These are phyloP conservation scores for Zygnema circumcarinatum DNA, from an alignment of 139 green algal genomes.

Conservation along the genomic window DNA sequence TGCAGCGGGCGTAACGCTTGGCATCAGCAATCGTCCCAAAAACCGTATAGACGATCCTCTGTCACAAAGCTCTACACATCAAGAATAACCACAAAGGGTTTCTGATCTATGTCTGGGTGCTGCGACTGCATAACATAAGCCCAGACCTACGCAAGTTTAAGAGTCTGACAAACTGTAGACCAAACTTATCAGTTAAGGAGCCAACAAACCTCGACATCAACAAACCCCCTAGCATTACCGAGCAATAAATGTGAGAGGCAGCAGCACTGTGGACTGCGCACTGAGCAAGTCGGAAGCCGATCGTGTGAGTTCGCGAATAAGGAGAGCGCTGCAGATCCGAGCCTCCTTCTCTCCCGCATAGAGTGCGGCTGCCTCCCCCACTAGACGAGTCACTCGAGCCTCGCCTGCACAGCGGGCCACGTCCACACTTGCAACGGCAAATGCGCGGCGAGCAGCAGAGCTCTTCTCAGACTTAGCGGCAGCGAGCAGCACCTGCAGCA, in stretches of 20 bases:
- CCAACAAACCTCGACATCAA: neutral
- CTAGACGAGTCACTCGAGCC: slow-evolving; percentile 69
- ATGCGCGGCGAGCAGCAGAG: slow-evolving; percentile 61
- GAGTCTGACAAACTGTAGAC: neutral
- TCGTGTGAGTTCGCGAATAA: slow-evolving; percentile 48
- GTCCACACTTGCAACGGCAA: slow-evolving; percentile 71
- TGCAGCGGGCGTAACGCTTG: neutral
- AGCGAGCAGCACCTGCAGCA: slow-evolving; percentile 12
- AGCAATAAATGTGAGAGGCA: slow-evolving; percentile 51
- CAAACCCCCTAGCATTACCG: slow-evolving; percentile 5
- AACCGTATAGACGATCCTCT: neutral
- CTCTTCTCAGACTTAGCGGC: slow-evolving; percentile 16
- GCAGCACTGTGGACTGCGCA: slow-evolving; percentile 1
- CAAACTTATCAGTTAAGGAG: neutral
- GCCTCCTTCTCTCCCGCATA: slow-evolving; percentile 66
- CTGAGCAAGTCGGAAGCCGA: neutral
- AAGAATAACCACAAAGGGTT: neutral
- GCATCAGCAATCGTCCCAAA: neutral
- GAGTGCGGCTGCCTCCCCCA: slow-evolving; percentile 67
- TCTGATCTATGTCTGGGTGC: neutral
- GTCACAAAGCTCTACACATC: neutral
- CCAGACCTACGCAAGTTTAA: neutral
- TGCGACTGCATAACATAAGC: neutral
- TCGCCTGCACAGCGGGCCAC: slow-evolving; percentile 62
- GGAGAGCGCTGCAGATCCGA: slow-evolving; percentile 17